phyloP scores from a whole-genome alignment of 805 yeast genomes.

The Metschnikowia dekortorum region DNA sequence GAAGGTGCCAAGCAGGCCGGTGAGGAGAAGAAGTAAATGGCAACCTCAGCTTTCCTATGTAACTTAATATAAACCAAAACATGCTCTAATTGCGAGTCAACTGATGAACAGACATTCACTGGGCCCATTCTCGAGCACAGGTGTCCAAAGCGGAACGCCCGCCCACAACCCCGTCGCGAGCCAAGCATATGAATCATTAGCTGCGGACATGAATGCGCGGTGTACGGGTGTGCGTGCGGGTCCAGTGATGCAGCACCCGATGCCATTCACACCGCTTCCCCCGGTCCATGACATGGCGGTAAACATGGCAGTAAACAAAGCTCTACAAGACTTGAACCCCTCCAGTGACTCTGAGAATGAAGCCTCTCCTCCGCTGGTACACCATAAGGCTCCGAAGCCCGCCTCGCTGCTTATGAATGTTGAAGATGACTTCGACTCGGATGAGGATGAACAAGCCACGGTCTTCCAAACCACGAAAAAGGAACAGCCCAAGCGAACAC shows the following conservation, averaged over 20 bases:
- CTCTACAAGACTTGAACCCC: conserved; percentile 6
- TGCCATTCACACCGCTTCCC: background rate
- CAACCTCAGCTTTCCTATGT: background rate
- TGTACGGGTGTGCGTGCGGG: background rate
- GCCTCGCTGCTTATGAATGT: background rate
- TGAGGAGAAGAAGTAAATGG: conserved; percentile 21
- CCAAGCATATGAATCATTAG: no score
- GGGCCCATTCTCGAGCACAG: no score
- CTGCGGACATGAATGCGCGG: background rate
- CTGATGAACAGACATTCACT: background rate
- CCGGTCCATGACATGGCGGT: conserved; percentile 3
- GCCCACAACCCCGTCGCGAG: no score
- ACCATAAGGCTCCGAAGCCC: background rate
- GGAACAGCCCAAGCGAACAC: background rate
- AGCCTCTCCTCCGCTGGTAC: background rate
- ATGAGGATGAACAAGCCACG: conserved; percentile 11
- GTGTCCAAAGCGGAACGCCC: no score
- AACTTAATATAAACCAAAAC: background rate
- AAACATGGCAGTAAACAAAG: conserved; percentile 8
- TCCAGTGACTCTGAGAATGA: conserved; percentile 1
- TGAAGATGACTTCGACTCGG: conserved; percentile 16
- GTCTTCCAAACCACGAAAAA: conserved; percentile 13
- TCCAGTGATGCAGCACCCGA: conserved; percentile 1
- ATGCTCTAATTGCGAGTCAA: background rate
- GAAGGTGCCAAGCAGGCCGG: conserved; percentile 44